Evolutionary conservation across 2,329 filamentous ascomycete species (phyloP).

Genomic region (Paecilomyces niveus): DNA sequence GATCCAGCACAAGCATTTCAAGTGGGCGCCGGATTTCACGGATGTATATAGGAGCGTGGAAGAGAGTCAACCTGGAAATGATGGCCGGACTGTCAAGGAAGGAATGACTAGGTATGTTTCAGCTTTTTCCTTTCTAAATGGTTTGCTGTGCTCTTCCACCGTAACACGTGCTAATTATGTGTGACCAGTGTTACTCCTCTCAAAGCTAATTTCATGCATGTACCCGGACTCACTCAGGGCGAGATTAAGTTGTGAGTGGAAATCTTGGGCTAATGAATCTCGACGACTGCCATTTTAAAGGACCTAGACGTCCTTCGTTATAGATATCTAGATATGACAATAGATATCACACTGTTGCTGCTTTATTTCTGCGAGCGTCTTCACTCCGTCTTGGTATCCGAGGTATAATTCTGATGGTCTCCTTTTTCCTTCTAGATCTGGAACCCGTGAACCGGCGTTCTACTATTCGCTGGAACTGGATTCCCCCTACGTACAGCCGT

Average conservation of each 20-base stretch:
- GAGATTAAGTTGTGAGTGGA: constrained; percentile 78
- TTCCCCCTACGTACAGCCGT: constrained; percentile 80
- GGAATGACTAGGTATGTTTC: constrained; percentile 67
- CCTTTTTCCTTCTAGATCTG: constrained; percentile 24
- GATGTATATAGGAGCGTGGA: constrained; percentile 88
- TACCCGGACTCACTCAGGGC: constrained; percentile 51
- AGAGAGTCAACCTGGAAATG: constrained; percentile 69
- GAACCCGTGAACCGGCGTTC: constrained; percentile 36
- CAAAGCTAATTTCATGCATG: constrained; percentile 87
- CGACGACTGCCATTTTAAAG: neutral
- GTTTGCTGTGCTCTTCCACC: neutral
- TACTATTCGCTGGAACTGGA: constrained; percentile 78
- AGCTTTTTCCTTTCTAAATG: neutral
- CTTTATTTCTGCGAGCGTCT: constrained; percentile 6
- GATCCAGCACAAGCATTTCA: constrained; percentile 80
- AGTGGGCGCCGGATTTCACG: constrained; percentile 81
- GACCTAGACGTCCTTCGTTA: constrained; percentile 6
- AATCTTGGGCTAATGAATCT: constrained; percentile 5
- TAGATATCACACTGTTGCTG: constrained; percentile 8
- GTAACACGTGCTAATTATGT: constrained; percentile 8
- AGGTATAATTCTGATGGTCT: constrained; percentile 24
- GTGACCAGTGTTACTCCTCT: constrained; percentile 70
- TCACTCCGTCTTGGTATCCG: constrained; percentile 6
- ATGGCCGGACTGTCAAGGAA: constrained; percentile 87
- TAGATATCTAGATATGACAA: constrained; percentile 20